A percentile compares a stretch with the other conserved stretches of the same genome.
Conservation (phyloP, 1,139 yeast genomes). For the Pichia terricola region DNA sequence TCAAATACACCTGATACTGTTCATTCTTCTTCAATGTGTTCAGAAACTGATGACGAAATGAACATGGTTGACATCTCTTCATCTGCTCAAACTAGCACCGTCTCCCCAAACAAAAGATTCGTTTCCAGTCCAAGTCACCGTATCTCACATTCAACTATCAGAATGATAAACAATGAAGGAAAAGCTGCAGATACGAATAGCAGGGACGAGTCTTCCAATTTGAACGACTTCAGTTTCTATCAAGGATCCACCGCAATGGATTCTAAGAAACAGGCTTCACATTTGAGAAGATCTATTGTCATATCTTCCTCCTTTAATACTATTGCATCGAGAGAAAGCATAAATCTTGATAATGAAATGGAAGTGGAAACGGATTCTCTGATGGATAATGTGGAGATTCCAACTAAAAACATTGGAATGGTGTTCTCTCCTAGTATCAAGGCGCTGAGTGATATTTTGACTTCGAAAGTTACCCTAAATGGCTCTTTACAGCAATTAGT, state of each 20-base stretch:
- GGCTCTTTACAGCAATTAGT: constrained; percentile 7
- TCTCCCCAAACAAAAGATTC: constrained; percentile 13
- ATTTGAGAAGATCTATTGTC: constrained; percentile 39
- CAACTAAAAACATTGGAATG: constrained; percentile 29
- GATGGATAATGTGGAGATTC: constrained; percentile 16
- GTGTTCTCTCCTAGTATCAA: constrained; percentile 45
- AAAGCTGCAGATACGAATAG: neutral
- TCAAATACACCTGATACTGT: constrained; percentile 11
- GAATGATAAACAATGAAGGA: neutral
- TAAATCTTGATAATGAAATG: no score
- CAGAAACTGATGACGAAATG: constrained; percentile 22
- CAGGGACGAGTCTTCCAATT: neutral
- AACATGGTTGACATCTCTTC: constrained; percentile 25
- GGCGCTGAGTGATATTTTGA: constrained; percentile 40
- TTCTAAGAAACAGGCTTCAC: constrained; percentile 33
- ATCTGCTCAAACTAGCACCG: constrained; percentile 27
- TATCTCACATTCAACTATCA: no score
- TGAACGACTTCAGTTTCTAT: constrained; percentile 20
- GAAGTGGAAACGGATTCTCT: neutral
- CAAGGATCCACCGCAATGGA: constrained; percentile 28
- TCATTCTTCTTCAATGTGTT: constrained; percentile 22
- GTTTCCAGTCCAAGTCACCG: neutral
- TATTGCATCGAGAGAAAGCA: constrained; percentile 8
- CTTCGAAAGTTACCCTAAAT: constrained; percentile 21
- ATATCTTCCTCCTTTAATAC: constrained; percentile 35